Evolutionary conservation across 2,329 filamentous ascomycete species (phyloP), one percentile per base, ranked within the genome.

Genomic region (Colletotrichum cuscutae): DNA sequence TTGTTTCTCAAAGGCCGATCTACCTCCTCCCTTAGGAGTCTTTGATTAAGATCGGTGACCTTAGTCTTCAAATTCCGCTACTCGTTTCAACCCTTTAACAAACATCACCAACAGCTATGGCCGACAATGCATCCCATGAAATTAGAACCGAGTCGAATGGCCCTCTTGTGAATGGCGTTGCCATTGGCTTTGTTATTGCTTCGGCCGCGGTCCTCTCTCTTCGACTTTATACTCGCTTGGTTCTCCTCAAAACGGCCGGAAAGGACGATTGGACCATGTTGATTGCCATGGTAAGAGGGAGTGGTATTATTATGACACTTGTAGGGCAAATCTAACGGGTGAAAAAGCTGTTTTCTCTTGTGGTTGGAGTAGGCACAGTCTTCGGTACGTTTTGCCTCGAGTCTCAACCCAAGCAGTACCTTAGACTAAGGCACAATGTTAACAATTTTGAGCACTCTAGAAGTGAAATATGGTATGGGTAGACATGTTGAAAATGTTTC

Each of bases 261-360:
- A 74, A 75, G 5, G 78, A 80, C 73, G 79, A 80, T 73, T 79
- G 76, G 76, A 77, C 74, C 12, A 79, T 80, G 32, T 49, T 76
- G 15, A 13, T 75, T 3, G 76, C 79, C 22, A 72, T 74, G 57
- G 77, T 78, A 59, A 35, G 68, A 11, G 9, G n/a, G 19, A n/a
- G 1, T 22, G 6, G 4, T 3, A 42, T 8, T 19, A 19, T 8
- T 0, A 5, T 19, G 0, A 15, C 37, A 19, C 6, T 19, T 42
- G 11, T 3, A 19, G 2, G 15, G 35, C 13, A 2, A 42, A 6
- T 2, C 7, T 42, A 8, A 42, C 2, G 7, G 7, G 37, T 42
- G 15, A 3, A 3, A 13, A 57, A 79, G 76, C 24, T 75, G 7
- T 67, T 78, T 19, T 71, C 77, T 5, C 57, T 78, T 24, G 52